Base-by-base conservation (phyloP, 1,284 basidiomycete species). In the Schizopora paradoxa region DNA sequence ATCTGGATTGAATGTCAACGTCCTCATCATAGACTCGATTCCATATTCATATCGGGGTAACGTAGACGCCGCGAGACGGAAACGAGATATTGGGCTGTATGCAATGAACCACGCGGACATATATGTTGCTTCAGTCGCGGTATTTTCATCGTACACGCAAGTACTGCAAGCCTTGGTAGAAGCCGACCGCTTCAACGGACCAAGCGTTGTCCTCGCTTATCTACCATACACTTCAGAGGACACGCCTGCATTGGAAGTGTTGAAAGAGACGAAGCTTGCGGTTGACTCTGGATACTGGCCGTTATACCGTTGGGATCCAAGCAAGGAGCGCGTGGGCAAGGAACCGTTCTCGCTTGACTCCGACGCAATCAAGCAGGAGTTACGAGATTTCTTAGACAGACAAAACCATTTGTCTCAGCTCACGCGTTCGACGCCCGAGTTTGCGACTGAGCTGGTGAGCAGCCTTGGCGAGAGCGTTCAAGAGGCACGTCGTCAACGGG, bases 101-200 rank as follows among this genome's bases (percentile, higher is more conserved):
- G 96, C 95, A 10, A 95, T 99, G 90, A 97, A 96, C 69, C 91
- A 97, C 64, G 95, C 95, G 13, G 87, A 93, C 60, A 91, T 93
- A 48, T 99, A 92, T 63, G 95, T 97, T 46, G 93, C 93, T 7
- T 92, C 89, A 58, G 82, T 96, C 31, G 96, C 96, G 5, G 85
- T 98, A 46, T 98, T 95, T 66, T 87, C 92, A 33, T 94, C 94
- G 41, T 99, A 98, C 63, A 79, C 88, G 1, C 94, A 97, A 61
- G 93, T 97, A 26, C 76, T 99, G 35, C 94, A 97, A 62, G 82
- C 93, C 4, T 65, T 99, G 55, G 76, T 86, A 52, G 96, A 99
- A 63, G 96, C 95, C 5, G 95, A 97, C 66, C 75, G 73, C 43
- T 96, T 87, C 71, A 69, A 82, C 25, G 95, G 95, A 1, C 95